A percentile compares a stretch with the other conserved stretches of the same genome.
Conservation (phyloP, 345 rosid genomes). For the Eucalyptus tenuipes region DNA sequence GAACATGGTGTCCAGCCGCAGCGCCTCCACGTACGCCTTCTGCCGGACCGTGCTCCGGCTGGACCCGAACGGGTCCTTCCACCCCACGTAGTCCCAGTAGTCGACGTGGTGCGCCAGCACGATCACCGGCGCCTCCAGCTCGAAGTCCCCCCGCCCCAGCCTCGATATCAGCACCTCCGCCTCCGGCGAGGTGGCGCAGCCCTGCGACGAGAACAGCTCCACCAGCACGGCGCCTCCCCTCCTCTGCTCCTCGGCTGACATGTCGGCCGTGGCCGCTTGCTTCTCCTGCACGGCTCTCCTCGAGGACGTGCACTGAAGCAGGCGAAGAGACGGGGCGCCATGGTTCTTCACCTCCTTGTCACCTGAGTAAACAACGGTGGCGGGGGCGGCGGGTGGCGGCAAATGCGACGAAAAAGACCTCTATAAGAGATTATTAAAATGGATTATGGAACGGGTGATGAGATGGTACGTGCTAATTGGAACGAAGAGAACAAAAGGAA, state of each 20-base stretch:
- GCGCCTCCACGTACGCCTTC: conserved; percentile 77
- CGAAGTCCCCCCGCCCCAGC: conserved; percentile 87
- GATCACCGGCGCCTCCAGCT: conserved; percentile 40
- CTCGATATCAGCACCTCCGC: conserved; percentile 77
- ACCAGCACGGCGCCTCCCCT: conserved; percentile 50
- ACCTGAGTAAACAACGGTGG: neutral
- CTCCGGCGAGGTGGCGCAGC: conserved; percentile 66
- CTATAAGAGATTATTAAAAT: neutral
- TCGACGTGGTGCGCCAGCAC: conserved; percentile 74
- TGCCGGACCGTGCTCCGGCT: conserved; percentile 85
- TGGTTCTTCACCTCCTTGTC: conserved; percentile 9
- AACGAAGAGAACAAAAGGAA: neutral
- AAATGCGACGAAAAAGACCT: neutral
- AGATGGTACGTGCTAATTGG: neutral
- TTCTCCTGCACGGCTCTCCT: neutral
- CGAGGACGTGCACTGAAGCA: conserved; percentile 34
- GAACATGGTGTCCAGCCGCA: conserved; percentile 75
- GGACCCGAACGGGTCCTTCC: conserved; percentile 89
- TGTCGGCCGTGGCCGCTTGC: conserved; percentile 9
- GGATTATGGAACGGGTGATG: neutral
- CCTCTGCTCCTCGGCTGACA: conserved; percentile 26
- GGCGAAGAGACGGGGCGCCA: conserved; percentile 70
- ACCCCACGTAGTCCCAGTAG: conserved; percentile 89
- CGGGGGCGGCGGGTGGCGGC: neutral
- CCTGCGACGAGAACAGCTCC: conserved; percentile 89